Evolutionary conservation across 345 rosid species (phyloP), one percentile per base, ranked within the genome.

Genomic region (Dipteronia dyeriana): DNA sequence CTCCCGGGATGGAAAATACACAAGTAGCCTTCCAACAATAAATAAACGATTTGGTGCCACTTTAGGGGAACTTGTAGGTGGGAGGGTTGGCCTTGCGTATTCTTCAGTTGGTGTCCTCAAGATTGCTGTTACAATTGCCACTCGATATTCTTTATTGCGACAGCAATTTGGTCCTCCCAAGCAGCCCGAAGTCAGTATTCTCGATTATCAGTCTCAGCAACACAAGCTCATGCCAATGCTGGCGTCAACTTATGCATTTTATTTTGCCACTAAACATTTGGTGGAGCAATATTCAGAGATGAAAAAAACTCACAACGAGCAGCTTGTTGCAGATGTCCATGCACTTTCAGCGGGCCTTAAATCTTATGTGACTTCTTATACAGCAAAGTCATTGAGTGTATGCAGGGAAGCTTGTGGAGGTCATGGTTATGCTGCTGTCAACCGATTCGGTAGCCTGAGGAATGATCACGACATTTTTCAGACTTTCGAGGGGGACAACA

Each of bases 361-460:
- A 83, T 94, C 99, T 13, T 94, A 97, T 75, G 85, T 94, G 75
- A 94, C 99, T 34, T 92, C 97, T 10, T 94, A 88, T 82, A 94
- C 99, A 0, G 94, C 97, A 69, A 92, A 88, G 81, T 85, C 99
- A 14, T 83, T 94, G 83, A 91, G 94, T 53, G 82, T 90, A 69
- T 97, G 99, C 80, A 88, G 99, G 84, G 99, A 97, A 85, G 88
- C 99, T 16, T 94, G 99, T 77, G 99, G 99, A 77, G 98, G 99
- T 57, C 99, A 97, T 83, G 99, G 99, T n/a, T 97, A 97, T 77
- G 99, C 99, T 82, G 99, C 99, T 75, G 97, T 97, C 60, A 97
- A 97, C 84, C 87, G 98, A 47, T 97, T 97, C 85, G 99, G 99
- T 56, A 86, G 80, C 89, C 85, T 97, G 92, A 94, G 99, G 76